Conservation (phyloP, 2,329 filamentous ascomycete species). For the Botrytis tulipae region DNA sequence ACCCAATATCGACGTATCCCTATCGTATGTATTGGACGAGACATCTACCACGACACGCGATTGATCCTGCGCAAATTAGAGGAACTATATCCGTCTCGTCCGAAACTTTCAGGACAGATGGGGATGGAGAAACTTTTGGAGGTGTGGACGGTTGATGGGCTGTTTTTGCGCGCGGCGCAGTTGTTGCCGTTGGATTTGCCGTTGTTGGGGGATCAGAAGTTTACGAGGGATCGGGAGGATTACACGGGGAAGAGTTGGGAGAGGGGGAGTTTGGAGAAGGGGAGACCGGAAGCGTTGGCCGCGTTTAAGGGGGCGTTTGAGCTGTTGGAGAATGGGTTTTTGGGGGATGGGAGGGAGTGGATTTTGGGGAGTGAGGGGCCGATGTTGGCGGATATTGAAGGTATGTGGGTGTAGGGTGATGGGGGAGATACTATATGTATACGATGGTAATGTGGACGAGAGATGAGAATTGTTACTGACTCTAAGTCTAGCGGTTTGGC, state of each 20-base stretch:
- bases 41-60: constrained; percentile 68
- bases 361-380: constrained; percentile 53
- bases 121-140: constrained; percentile 54
- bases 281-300: constrained; percentile 55
- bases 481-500: constrained; percentile 50
- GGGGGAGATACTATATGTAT: background rate
- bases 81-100: constrained; percentile 45
- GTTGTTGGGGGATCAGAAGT: constrained; percentile 53
- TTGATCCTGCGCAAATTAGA: constrained; percentile 67
- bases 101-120: background rate
- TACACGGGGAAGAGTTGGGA: constrained; percentile 46
- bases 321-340: constrained; percentile 59
- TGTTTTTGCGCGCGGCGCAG: constrained; percentile 2
- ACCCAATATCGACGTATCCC: constrained; percentile 69
- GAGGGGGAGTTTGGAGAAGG: constrained; percentile 41
- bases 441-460: no score
- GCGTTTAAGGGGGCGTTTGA: constrained; percentile 54
- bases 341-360: constrained; percentile 67
- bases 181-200: constrained; percentile 3
- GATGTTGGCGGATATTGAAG: constrained; percentile 66
- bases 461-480: background rate
- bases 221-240: constrained; percentile 56
- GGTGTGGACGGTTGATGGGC: constrained; percentile 50
- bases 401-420: constrained; percentile 29
- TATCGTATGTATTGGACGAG: constrained; percentile 61